Evolutionary conservation across 108 stramenopile genomes (phyloP).

Genomic region (Cyclotella choctawhatcheeana): DNA sequence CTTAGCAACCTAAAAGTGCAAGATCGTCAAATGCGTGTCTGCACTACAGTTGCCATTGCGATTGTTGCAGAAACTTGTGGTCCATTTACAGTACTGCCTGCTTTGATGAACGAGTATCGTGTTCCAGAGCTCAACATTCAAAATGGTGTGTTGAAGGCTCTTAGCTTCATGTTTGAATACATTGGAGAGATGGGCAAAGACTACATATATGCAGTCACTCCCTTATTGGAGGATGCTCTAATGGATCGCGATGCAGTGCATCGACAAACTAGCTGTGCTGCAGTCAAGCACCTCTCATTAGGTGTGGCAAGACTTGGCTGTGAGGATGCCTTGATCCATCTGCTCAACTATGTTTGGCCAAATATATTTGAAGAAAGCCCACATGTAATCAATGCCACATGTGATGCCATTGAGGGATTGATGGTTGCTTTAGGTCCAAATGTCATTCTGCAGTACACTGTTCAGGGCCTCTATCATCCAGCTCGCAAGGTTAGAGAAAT

Average conservation of each 20-base stretch:
- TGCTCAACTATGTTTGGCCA: constrained; percentile 98
- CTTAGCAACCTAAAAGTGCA: constrained; percentile 99
- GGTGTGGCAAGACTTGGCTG: constrained; percentile 97
- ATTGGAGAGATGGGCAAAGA: constrained; percentile 99
- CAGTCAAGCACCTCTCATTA: constrained; percentile 96
- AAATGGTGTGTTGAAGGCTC: constrained; percentile 98
- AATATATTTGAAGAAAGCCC: constrained; percentile 98
- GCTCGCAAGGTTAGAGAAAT: constrained; percentile 97
- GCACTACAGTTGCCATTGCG: constrained; percentile 99
- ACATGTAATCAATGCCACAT: constrained; percentile 97
- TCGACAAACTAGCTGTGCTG: constrained; percentile 98
- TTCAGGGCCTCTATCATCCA: constrained; percentile 98
- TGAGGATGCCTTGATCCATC: constrained; percentile 96
- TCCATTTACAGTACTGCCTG: constrained; percentile 98
- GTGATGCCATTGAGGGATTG: constrained; percentile 97
- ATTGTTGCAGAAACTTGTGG: constrained; percentile 99
- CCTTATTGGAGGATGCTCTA: constrained; percentile 98
- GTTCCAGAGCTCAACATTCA: constrained; percentile 99
- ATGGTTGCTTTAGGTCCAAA: constrained; percentile 95
- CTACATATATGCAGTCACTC: constrained; percentile 98
- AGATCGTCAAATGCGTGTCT: constrained; percentile 98
- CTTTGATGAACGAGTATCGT: constrained; percentile 99
- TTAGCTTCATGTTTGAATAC: constrained; percentile 99
- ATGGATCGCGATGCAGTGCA: constrained; percentile 99
- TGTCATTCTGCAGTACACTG: constrained; percentile 89